A percentile compares a stretch with the other conserved stretches of the same genome.
Evolutionary conservation across 768 basidiomycete species (phyloP).

Genomic region (Rhodotorula toruloides): DNA sequence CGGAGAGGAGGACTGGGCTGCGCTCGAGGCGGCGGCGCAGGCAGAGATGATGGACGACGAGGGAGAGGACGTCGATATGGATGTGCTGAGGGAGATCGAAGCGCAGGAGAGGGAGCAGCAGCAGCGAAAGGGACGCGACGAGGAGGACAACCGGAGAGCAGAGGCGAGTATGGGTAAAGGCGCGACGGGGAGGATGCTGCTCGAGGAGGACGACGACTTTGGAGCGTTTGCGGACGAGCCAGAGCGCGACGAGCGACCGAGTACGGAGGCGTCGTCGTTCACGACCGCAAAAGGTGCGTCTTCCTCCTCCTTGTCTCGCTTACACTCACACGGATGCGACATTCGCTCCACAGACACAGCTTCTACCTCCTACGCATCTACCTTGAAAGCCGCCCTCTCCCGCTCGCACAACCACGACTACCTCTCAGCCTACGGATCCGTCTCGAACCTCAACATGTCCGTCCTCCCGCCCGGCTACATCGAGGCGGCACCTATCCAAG

Average conservation of each 20-base stretch:
- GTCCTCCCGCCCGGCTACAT: conserved; percentile 3
- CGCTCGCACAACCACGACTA: conserved; percentile 11
- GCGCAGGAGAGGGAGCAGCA: conserved; percentile 4
- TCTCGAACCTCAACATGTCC: conserved; percentile 23
- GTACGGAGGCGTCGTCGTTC: not conserved
- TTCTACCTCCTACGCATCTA: too few relatives aligned
- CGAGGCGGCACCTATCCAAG: conserved; percentile 19
- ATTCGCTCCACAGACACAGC: too few relatives aligned
- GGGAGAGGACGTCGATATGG: conserved; percentile 15
- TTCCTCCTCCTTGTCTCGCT: not conserved
- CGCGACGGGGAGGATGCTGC: not conserved
- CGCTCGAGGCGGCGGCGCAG: not conserved
- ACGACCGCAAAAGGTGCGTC: not conserved
- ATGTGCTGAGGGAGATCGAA: conserved; percentile 9
- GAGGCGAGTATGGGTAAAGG: not conserved
- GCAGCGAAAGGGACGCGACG: not conserved
- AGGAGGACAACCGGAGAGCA: too few relatives aligned
- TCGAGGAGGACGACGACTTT: conserved; percentile 27
- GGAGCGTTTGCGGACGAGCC: conserved; percentile 13
- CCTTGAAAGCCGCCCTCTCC: not conserved
- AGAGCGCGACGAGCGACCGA: not conserved
- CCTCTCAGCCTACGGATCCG: conserved; percentile 20
- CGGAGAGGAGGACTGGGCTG: conserved; percentile 22
- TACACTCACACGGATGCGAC: too few relatives aligned
- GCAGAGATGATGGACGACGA: conserved; percentile 11